A percentile compares a stretch with the other conserved stretches of the same genome.
phyloP scores from a whole-genome alignment of 768 basidiomycete genomes.

The Leccinellum rugosiceps region DNA sequence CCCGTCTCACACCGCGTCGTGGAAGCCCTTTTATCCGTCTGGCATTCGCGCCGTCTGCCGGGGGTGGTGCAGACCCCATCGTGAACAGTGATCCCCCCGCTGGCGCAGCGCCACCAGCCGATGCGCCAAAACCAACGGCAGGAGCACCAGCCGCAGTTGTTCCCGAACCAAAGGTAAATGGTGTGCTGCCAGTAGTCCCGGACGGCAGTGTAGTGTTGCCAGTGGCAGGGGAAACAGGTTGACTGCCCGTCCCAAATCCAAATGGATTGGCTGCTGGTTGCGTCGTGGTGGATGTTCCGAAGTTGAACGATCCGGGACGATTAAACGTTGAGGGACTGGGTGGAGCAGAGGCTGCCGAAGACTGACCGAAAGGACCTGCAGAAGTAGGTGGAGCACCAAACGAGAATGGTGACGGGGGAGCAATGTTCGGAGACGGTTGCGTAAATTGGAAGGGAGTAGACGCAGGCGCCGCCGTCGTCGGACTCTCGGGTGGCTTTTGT shows the following conservation, averaged over 20 bases:
- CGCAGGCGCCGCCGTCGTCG: conserved; percentile 36
- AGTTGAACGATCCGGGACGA: conserved; percentile 45
- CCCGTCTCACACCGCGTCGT: conserved; percentile 35
- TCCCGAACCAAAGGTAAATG: conserved; percentile 39
- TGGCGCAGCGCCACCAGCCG: conserved; percentile 32
- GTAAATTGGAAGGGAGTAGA: conserved; percentile 50
- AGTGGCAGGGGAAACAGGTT: conserved; percentile 57
- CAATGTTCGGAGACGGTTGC: conserved; percentile 35
- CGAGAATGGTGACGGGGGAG: conserved; percentile 40
- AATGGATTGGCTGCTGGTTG: conserved; percentile 38
- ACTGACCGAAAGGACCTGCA: conserved; percentile 42
- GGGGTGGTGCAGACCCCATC: conserved; percentile 54
- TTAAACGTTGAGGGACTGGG: conserved; percentile 58
- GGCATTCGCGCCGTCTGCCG: conserved; percentile 32
- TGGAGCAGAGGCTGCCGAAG: conserved; percentile 45
- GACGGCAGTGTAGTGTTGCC: conserved; percentile 32
- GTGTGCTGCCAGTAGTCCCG: conserved; percentile 25
- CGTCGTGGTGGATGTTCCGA: conserved; percentile 40
- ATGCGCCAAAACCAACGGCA: conserved; percentile 38
- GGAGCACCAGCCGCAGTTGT: conserved; percentile 35
- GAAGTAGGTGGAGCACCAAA: conserved; percentile 41
- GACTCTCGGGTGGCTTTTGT: conserved; percentile 38
- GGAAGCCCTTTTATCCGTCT: conserved; percentile 58
- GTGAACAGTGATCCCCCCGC: conserved; percentile 46
- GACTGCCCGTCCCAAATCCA: conserved; percentile 48